A percentile compares a stretch with the other conserved stretches of the same genome.
phyloP scores from a whole-genome alignment of 768 basidiomycete genomes.

The Lentinula detonsa region DNA sequence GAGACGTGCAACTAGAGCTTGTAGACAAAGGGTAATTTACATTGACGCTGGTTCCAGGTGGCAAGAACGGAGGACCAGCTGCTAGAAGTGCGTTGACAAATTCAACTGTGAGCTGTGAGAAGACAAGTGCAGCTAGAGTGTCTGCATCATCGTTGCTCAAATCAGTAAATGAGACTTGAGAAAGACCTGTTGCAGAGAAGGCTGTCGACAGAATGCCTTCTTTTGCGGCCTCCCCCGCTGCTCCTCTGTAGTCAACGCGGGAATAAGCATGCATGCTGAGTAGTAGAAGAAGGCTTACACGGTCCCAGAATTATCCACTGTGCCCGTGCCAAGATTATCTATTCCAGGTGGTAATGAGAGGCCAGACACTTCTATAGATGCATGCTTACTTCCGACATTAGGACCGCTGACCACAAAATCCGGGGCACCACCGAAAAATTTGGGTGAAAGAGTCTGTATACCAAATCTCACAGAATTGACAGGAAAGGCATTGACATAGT shows the following conservation, averaged over 20 bases:
- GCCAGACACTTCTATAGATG: not conserved
- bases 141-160: conserved; percentile 27
- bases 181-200: conserved; percentile 33
- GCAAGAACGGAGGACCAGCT: conserved; percentile 28
- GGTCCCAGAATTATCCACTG: conserved; percentile 32
- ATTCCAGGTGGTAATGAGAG: not conserved
- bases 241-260: conserved; percentile 27
- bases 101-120: conserved; percentile 35
- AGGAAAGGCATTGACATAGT: conserved; percentile 32
- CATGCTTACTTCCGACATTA: conserved; percentile 34
- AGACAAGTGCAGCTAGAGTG: conserved; percentile 33
- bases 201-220: conserved; percentile 47
- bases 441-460: conserved; percentile 38
- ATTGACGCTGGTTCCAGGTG: conserved; percentile 34
- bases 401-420: conserved; percentile 43
- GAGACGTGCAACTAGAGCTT: conserved; percentile 24
- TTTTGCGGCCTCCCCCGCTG: conserved; percentile 41
- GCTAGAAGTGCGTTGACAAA: conserved; percentile 29
- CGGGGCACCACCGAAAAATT: conserved; percentile 30
- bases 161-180: conserved; percentile 45
- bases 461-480: conserved; percentile 32
- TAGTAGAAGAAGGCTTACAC: conserved; percentile 10
- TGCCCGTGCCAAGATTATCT: conserved; percentile 9
- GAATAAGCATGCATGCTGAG: not conserved
- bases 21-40: conserved; percentile 42